Evolutionary conservation across 164 flowering plant species (phyloP).

Genomic region (Piper betle): DNA sequence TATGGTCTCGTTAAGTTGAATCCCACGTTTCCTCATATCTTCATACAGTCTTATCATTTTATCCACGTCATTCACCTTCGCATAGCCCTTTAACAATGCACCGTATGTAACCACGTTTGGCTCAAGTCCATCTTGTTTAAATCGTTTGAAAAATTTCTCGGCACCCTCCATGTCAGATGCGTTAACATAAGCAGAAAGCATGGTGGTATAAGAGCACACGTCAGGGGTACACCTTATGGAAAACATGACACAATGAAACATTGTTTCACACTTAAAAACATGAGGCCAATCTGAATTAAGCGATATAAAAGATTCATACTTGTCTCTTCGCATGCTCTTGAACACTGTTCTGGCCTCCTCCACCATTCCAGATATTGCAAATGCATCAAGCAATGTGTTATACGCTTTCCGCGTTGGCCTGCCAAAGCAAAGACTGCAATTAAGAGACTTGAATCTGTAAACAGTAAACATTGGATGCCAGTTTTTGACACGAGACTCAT

Average conservation of each 20-base stretch:
- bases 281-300: background rate
- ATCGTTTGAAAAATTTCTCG: slow-evolving; percentile 58
- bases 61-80: slow-evolving; percentile 48
- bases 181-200: slow-evolving; percentile 84
- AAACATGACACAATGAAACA: background rate
- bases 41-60: slow-evolving; percentile 80
- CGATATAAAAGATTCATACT: slow-evolving; percentile 21
- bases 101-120: slow-evolving; percentile 82
- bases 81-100: slow-evolving; percentile 85
- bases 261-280: background rate
- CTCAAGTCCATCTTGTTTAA: slow-evolving; percentile 55
- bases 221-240: slow-evolving; percentile 59
- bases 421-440: background rate
- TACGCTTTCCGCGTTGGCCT: slow-evolving; percentile 95
- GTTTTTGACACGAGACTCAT: background rate
- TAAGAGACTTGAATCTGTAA: background rate
- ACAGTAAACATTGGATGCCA: background rate
- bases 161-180: slow-evolving; percentile 97
- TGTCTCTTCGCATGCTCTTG: slow-evolving; percentile 95
- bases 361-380: slow-evolving; percentile 95
- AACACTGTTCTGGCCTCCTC: slow-evolving; percentile 66
- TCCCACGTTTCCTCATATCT: slow-evolving; percentile 46
- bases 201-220: slow-evolving; percentile 77
- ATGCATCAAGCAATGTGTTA: slow-evolving; percentile 91
- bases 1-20: slow-evolving; percentile 60